Percentiles rank a stretch among this genome's conserved stretches.
Evolutionary conservation across 2,329 filamentous ascomycete genomes (phyloP).

Genomic region (Cryphonectria nitschkei): DNA sequence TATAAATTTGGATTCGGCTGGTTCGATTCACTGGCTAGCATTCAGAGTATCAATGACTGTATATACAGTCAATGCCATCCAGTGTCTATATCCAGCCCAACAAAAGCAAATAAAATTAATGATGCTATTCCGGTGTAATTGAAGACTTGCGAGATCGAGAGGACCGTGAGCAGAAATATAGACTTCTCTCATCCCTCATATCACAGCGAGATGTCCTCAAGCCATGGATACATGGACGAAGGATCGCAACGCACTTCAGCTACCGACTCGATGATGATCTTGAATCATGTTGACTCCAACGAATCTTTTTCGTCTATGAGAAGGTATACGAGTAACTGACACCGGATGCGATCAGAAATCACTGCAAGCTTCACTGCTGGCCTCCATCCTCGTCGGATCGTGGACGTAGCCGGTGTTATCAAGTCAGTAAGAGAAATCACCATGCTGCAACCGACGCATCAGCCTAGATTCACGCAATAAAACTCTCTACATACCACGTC

Average conservation of each 20-base stretch:
- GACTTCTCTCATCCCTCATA: not conserved
- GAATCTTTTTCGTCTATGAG: not conserved
- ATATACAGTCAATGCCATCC: not conserved
- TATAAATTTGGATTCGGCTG: not conserved
- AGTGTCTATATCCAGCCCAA: not conserved
- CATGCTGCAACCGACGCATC: not conserved
- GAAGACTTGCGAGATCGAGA: not conserved
- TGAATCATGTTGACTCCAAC: not conserved
- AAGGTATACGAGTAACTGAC: not conserved
- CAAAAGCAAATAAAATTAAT: not conserved
- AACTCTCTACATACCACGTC: not conserved
- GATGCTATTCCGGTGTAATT: not conserved
- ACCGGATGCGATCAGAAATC: not conserved
- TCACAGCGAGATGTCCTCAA: not conserved
- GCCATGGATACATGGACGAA: not conserved
- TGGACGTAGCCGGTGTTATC: no score
- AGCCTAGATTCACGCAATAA: no score
- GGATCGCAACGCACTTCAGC: not conserved
- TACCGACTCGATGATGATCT: not conserved
- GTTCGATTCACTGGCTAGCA: not conserved
- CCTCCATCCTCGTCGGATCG: not conserved
- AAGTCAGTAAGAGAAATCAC: not conserved
- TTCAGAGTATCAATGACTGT: not conserved
- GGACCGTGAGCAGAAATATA: not conserved
- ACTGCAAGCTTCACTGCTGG: not conserved